These are phyloP conservation scores for Cryptosporidium parvum DNA, from an alignment of 169 alveolate species.

Conservation along the genomic window DNA sequence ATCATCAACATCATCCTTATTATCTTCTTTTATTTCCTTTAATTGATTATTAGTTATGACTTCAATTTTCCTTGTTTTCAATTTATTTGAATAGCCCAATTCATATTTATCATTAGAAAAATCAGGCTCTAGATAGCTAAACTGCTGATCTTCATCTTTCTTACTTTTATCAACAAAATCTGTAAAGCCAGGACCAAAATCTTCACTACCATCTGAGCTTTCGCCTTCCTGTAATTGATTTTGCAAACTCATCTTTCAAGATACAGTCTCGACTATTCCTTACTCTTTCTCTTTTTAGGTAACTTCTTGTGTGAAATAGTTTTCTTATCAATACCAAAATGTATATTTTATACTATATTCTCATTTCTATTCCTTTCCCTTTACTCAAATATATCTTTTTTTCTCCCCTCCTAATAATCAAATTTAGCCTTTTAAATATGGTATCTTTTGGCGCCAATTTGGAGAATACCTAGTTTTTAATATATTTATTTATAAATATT, in stretches of 20 bases:
- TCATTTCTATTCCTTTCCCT: neutral
- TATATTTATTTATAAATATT: neutral
- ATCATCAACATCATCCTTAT: neutral
- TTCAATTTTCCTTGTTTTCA: neutral
- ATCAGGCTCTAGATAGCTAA: neutral
- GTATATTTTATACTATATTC: neutral
- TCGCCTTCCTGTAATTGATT: neutral
- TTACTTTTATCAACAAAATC: neutral
- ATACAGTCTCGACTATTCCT: neutral
- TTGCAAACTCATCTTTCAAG: neutral
- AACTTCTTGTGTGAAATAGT: neutral
- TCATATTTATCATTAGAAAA: neutral
- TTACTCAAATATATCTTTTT: neutral
- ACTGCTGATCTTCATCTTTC: neutral
- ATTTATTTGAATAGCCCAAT: neutral
- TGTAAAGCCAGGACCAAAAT: conserved; percentile 15
- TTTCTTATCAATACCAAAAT: neutral
- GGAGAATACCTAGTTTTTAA: neutral
- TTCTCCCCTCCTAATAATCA: neutral
- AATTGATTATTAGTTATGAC: neutral
- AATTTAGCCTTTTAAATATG: neutral
- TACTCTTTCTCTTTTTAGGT: neutral
- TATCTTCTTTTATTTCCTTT: neutral
- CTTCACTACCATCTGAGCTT: neutral
- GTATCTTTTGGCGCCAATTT: conserved; percentile 24